These are phyloP conservation scores for Leccinum fibrillosum DNA, from an alignment of 768 basidiomycete genomes.

Conservation along the genomic window DNA sequence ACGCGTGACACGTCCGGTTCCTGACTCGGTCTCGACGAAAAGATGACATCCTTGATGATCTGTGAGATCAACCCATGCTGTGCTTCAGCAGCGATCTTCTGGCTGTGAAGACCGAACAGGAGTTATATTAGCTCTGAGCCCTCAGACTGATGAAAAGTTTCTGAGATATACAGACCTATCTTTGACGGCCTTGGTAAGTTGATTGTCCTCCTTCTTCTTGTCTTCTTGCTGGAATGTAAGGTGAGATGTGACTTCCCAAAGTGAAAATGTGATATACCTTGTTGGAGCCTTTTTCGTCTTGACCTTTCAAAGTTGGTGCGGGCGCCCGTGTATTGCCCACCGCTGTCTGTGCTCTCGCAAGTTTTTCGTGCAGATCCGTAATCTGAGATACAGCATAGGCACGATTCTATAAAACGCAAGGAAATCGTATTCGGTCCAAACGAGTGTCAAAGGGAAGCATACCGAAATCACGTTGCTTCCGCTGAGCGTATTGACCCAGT, in stretches of 20 bases:
- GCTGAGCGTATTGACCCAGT: slow-evolving; percentile 97
- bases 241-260: not conserved
- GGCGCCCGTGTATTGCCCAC: slow-evolving; percentile 59
- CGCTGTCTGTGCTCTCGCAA: slow-evolving; percentile 63
- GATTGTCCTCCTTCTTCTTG: slow-evolving; percentile 86
- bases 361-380: slow-evolving; percentile 85
- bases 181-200: slow-evolving; percentile 83
- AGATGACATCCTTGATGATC: slow-evolving; percentile 89
- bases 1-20: slow-evolving; percentile 22
- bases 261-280: slow-evolving; percentile 38
- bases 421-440: not conserved
- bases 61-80: slow-evolving; percentile 94
- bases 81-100: slow-evolving; percentile 85
- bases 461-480: slow-evolving; percentile 93
- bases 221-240: slow-evolving; percentile 42
- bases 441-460: slow-evolving; percentile 17
- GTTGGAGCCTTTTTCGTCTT: slow-evolving; percentile 40
- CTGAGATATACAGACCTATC: slow-evolving; percentile 60
- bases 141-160: not conserved
- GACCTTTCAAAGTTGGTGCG: slow-evolving; percentile 49
- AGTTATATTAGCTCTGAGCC: not conserved
- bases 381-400: slow-evolving; percentile 93
- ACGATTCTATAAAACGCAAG: slow-evolving; percentile 61
- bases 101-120: slow-evolving; percentile 41
- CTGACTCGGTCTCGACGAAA: slow-evolving; percentile 51